Evolutionary conservation across 306 rosid genomes (phyloP), one percentile per base, ranked within the genome.

Genomic region (Fragaria nilgerrensis): DNA sequence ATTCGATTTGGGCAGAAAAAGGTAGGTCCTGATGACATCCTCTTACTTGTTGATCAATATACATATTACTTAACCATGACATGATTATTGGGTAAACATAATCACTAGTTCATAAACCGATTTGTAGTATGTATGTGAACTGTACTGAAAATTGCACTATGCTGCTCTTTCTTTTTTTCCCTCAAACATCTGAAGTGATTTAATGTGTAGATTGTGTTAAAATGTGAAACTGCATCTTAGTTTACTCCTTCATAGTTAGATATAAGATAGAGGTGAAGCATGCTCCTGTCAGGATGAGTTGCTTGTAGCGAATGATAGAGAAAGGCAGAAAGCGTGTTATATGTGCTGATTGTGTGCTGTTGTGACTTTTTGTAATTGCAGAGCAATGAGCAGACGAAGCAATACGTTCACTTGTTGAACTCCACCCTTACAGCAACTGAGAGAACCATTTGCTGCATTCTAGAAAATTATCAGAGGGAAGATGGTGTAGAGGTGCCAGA

Each of bases 381-480:
- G 98, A 81, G 81, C 89, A 92, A 90, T 73, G 96, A 90, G 77
- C 97, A 92, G 75, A 68, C 86, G 50, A 92, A 95, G 92, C 92
- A 90, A 77, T 92, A 92, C 23, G 90, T 81, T 64, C 98, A 95
- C 81, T 77, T 95, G 83, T 82, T 95, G 86, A 95, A 95, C 88
- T 92, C 97, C 41, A 95, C 98, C 25, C 97, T 95, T 77, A 92
- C 98, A 3, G 98, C 98, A 22, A 95, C 98, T 2, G 97, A 92
- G 91, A 89, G 98, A 87, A 95, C 96, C 78, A 56, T 95, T 32
- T 95, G 97, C 85, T 89, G 96, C 92, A 92, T 95, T 82, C 96
- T 95, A 7, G 98, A 95, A 87, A 95, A 92, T 85, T 58, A 92
- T 84, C 98, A 95, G 84, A 92, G 79, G 81, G 98, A 92, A 74